Evolutionary conservation across 2,329 filamentous ascomycete genomes (phyloP).

Genomic region (Thermothelomyces thermophilus): DNA sequence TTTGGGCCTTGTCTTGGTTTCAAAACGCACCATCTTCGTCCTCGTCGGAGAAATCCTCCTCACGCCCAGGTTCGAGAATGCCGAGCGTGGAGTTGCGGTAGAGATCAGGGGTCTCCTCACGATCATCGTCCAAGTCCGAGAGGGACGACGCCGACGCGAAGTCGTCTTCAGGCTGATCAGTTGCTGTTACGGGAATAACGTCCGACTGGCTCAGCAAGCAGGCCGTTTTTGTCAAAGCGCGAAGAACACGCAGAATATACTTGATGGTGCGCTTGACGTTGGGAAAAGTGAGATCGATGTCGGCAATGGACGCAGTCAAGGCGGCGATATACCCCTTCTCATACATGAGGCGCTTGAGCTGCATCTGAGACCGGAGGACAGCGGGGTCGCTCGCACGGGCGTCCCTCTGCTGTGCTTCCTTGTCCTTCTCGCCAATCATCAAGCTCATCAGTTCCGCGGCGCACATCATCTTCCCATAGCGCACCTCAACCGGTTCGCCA

Average conservation of each 20-base stretch:
- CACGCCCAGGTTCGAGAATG: constrained; percentile 80
- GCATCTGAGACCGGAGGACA: constrained; percentile 60
- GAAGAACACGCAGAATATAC: constrained; percentile 86
- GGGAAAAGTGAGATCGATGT: constrained; percentile 92
- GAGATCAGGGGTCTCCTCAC: constrained; percentile 92
- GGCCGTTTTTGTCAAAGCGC: constrained; percentile 79
- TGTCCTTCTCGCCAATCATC: constrained; percentile 78
- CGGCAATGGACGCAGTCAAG: constrained; percentile 84
- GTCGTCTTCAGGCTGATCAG: constrained; percentile 72
- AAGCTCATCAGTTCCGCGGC: constrained; percentile 88
- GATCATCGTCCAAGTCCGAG: constrained; percentile 77
- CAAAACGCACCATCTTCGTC: constrained; percentile 51
- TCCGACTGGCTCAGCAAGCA: constrained; percentile 78
- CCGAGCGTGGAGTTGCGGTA: constrained; percentile 94
- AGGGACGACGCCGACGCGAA: constrained; percentile 82
- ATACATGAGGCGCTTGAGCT: constrained; percentile 92
- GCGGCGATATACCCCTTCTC: constrained; percentile 93
- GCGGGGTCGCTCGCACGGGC: constrained; percentile 30
- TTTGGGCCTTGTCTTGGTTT: not conserved
- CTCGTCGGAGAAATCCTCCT: constrained; percentile 71
- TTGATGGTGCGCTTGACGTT: constrained; percentile 91
- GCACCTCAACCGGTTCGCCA: constrained; percentile 71
- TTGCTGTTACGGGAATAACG: constrained; percentile 63
- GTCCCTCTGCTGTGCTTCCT: constrained; percentile 39
- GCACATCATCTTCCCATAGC: constrained; percentile 81